These are phyloP conservation scores for Polytolypa hystricis DNA, from an alignment of 2,329 filamentous ascomycete genomes.

Conservation along the genomic window DNA sequence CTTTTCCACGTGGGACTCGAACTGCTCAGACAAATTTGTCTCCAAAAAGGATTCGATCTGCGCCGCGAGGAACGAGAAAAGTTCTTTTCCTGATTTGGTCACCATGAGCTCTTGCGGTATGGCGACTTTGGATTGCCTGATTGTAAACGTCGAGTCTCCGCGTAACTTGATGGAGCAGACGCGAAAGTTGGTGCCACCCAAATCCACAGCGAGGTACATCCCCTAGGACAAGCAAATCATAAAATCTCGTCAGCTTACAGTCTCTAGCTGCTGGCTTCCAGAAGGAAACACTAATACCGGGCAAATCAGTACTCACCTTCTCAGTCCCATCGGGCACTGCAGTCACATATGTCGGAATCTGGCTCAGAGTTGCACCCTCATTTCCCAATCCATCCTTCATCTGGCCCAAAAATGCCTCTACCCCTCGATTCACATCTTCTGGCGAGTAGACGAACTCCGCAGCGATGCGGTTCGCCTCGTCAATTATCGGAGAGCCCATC, in stretches of 20 bases:
- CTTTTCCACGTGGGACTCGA: slow-evolving; percentile 56
- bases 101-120: slow-evolving; percentile 87
- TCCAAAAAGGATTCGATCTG: slow-evolving; percentile 84
- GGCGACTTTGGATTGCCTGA: slow-evolving; percentile 84
- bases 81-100: slow-evolving; percentile 70
- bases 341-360: slow-evolving; percentile 96
- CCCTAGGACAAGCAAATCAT: slow-evolving; percentile 55
- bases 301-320: slow-evolving; percentile 50
- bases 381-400: slow-evolving; percentile 76
- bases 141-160: slow-evolving; percentile 87
- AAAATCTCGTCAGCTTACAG: too few species aligned
- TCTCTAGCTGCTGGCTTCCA: too few species aligned
- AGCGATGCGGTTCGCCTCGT: slow-evolving; percentile 69
- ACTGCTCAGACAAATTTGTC: slow-evolving; percentile 79
- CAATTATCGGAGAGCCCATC: slow-evolving; percentile 32
- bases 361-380: slow-evolving; percentile 72
- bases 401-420: slow-evolving; percentile 75
- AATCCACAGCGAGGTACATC: slow-evolving; percentile 87
- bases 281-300: too few species aligned
- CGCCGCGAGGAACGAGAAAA: slow-evolving; percentile 85
- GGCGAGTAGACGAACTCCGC: slow-evolving; percentile 76
- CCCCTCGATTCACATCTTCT: slow-evolving; percentile 65
- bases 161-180: slow-evolving; percentile 92
- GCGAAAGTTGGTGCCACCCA: slow-evolving; percentile 97
- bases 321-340: slow-evolving; percentile 93